phyloP scores from a whole-genome alignment of 2,329 filamentous ascomycete genomes.

The Anthostomella pinea region DNA sequence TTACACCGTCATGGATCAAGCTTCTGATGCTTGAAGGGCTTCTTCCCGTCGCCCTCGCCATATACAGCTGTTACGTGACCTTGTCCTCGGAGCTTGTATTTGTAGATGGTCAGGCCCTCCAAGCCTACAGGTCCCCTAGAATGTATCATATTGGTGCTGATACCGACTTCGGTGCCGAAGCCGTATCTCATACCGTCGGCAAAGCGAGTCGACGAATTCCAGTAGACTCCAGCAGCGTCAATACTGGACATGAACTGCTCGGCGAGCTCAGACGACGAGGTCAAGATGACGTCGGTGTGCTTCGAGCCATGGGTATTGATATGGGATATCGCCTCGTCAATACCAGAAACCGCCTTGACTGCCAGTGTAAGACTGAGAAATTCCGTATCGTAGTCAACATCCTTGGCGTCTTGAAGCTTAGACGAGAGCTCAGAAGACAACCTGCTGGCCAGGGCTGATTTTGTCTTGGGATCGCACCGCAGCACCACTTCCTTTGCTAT shows the following conservation, averaged over 20 bases:
- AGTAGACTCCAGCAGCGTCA: constrained; percentile 91
- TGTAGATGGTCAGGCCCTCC: constrained; percentile 95
- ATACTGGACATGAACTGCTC: constrained; percentile 81
- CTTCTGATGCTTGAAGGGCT: constrained; percentile 57
- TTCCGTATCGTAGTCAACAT: constrained; percentile 80
- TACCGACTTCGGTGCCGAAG: constrained; percentile 96
- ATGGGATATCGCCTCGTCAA: constrained; percentile 75
- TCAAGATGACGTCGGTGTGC: constrained; percentile 91
- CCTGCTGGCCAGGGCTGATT: constrained; percentile 57
- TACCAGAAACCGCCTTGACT: constrained; percentile 69
- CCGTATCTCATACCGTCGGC: constrained; percentile 96
- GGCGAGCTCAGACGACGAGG: constrained; percentile 62
- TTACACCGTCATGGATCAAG: constrained; percentile 36
- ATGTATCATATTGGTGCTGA: constrained; percentile 98
- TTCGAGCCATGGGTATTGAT: constrained; percentile 91
- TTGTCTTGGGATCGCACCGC: constrained; percentile 71
- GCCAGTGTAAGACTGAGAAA: constrained; percentile 83
- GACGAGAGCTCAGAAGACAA: constrained; percentile 35
- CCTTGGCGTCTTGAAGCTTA: constrained; percentile 61
- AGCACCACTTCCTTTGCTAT: constrained; percentile 75
- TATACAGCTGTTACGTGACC: constrained; percentile 83
- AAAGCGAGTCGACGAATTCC: constrained; percentile 93
- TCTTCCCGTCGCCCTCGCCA: constrained; percentile 59
- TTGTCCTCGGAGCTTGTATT: constrained; percentile 82
- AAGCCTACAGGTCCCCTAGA: constrained; percentile 88